Evolutionary conservation across 768 basidiomycete species (phyloP), one percentile per base, ranked within the genome.

Genomic region (Lyophyllum atratum): DNA sequence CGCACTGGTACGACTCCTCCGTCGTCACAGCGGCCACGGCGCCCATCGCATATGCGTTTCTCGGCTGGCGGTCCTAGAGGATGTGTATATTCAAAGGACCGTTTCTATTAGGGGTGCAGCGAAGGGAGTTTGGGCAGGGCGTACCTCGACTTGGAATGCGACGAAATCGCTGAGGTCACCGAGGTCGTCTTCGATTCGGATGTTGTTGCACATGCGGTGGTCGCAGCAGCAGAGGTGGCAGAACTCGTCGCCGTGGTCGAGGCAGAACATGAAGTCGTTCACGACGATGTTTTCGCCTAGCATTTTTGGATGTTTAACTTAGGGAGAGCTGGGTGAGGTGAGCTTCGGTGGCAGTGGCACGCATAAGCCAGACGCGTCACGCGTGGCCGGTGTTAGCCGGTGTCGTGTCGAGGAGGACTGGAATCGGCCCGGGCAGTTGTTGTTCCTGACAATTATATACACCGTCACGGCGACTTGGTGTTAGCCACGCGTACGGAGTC

Each of bases 261-360:
- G 45, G 48, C 73, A 76, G 61, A 74, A 76, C 58, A 64, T 67
- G 54, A 74, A 72, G 4, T 58, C 61, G 44, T 72, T 70, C 6
- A 74, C 69, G 21, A 67, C n/a, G n/a, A 72, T 68, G 48, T 64
- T 42, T 3, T 62, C 56, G 37, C 49, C 59, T 14, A 28, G 17
- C 52, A 59, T 59, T 33, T 50, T 26, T 15, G 4, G n/a, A n/a
- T n/a, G n/a, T n/a, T n/a, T n/a, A n/a, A n/a, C n/a, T n/a, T n/a
- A n/a, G n/a, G 47, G 19, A 29, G 12, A 29, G 25, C n/a, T n/a
- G n/a, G n/a, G n/a, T n/a, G n/a, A n/a, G n/a, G n/a, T 29, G n/a
- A 29, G 47, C 10, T 4, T 22, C 9, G 34, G 14, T 7, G 14
- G 4, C 3, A 6, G 34, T 37, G 34, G n/a, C n/a, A 37, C 34